Base-by-base conservation (phyloP, 2,329 filamentous ascomycete genomes). In the Penicillium sp. region DNA sequence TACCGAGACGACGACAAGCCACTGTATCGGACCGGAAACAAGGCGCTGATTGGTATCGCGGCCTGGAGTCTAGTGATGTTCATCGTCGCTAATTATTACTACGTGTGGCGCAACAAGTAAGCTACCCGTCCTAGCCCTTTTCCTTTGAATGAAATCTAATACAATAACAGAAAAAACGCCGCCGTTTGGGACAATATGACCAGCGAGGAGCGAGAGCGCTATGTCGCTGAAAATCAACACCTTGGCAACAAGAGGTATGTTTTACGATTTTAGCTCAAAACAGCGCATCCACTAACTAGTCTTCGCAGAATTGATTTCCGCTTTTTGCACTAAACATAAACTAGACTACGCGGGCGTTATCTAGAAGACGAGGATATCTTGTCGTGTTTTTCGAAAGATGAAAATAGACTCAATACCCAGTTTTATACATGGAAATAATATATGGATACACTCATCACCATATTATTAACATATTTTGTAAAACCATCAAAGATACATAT, bases 1-100 rank as follows among this genome's bases (percentile, higher is more conserved):
- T 84, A 84, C 58, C 78, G 81, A 20, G 68, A 79, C 15, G 73
- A 77, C 49, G 83, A 85, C 49, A 73, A 74, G 5, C 82, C 83
- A 0, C 79, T 80, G 59, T 86, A 84, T 63, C 79, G 81, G 52
- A 75, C 62, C 3, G 83, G 83, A 7, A 86, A 86, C 68, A 80
- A 74, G 20, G 78, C 84, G 3, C 74, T 84, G 42, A 77, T 86
- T 20, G 78, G 73, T 1, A 74, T 86, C 42, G 70, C 78, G 3
- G 74, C 73, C 0, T 74, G 82, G 23, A 76, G 78, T 17, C 60
- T 84, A 7, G 65, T 77, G 0, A 60, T 78, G 0, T 84, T 85
- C 40, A 21, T 84, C 26, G 71, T 68, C 3, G 66, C 69, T 15
- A 75, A 74, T 46, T 52, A 60, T 5, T 76, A 75, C 57, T 76